Percentiles rank a stretch among this genome's conserved stretches.
Conservation (phyloP, 2,329 filamentous ascomycete species). For the Alternaria viburni region DNA sequence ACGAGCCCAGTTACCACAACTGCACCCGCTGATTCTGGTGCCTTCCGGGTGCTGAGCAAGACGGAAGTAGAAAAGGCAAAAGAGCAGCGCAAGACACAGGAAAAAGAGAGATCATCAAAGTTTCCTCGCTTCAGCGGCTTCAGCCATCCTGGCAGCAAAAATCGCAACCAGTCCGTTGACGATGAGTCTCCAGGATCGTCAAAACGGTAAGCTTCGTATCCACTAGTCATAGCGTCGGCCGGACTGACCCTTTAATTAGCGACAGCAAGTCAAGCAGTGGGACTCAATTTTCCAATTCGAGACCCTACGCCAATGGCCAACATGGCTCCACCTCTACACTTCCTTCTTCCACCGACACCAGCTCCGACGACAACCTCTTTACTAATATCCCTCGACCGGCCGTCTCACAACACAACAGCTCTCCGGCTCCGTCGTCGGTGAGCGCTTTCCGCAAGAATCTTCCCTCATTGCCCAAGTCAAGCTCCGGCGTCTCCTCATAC, state of each 20-base stretch:
- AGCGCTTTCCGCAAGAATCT: conserved; percentile 35
- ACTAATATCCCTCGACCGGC: conserved; percentile 40
- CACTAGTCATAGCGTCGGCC: conserved; percentile 30
- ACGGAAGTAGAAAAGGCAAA: conserved; percentile 38
- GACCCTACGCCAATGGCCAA: conserved; percentile 46
- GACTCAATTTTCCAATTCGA: conserved; percentile 42
- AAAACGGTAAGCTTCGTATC: conserved; percentile 42
- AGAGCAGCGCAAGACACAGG: conserved; percentile 37
- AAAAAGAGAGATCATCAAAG: conserved; percentile 41
- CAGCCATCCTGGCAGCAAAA: conserved; percentile 35
- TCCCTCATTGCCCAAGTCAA: conserved; percentile 34
- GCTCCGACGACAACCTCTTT: conserved; percentile 48
- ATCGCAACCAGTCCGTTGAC: conserved; percentile 44
- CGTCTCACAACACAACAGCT: conserved; percentile 37
- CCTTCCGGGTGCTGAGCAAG: conserved; percentile 45
- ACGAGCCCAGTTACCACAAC: conserved; percentile 32
- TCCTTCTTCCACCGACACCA: conserved; percentile 49
- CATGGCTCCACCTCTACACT: conserved; percentile 49
- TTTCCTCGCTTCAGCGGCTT: conserved; percentile 45
- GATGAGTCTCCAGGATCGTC: conserved; percentile 45
- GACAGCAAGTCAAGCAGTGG: conserved; percentile 51
- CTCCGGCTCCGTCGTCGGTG: conserved; percentile 32
- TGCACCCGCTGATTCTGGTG: conserved; percentile 28
- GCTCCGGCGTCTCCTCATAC: conserved; percentile 26
- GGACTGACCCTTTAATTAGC: conserved; percentile 40